Evolutionary conservation across 768 basidiomycete genomes (phyloP).

Genomic region (Suillus hirtellus): DNA sequence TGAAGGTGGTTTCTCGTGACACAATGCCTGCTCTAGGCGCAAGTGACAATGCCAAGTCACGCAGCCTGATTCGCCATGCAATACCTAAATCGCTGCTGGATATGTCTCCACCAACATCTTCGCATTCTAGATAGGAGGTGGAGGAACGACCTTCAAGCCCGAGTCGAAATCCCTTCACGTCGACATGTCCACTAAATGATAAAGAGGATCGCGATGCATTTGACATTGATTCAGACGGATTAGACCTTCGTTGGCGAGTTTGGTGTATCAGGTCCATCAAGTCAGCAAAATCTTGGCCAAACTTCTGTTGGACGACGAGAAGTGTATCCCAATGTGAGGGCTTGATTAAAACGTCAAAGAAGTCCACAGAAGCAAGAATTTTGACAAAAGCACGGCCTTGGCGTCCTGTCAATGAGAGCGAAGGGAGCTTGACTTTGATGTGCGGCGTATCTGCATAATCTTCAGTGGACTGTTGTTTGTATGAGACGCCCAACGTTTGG

Average conservation of each 20-base stretch:
- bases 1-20: conserved; percentile 43
- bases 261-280: conserved; percentile 66
- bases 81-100: conserved; percentile 43
- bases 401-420: conserved; percentile 63
- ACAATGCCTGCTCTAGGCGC: conserved; percentile 53
- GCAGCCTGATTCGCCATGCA: conserved; percentile 68
- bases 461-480: conserved; percentile 38
- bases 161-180: conserved; percentile 79
- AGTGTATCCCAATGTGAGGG: conserved; percentile 84
- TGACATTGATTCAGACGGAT: conserved; percentile 13
- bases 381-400: conserved; percentile 48
- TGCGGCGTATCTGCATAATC: conserved; percentile 44
- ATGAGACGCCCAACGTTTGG: conserved; percentile 60
- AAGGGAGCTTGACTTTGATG: conserved; percentile 66
- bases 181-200: conserved; percentile 53
- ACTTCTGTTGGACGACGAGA: conserved; percentile 83
- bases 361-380: conserved; percentile 61
- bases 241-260: conserved; percentile 42
- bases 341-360: conserved; percentile 72
- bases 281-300: conserved; percentile 87
- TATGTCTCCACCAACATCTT: conserved; percentile 66
- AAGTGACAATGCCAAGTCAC: conserved; percentile 82
- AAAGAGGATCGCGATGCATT: conserved; percentile 19
- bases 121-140: conserved; percentile 72
- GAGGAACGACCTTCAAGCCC: conserved; percentile 76